Conservation (phyloP, 345 rosid genomes). For the Carallia brachiata region DNA sequence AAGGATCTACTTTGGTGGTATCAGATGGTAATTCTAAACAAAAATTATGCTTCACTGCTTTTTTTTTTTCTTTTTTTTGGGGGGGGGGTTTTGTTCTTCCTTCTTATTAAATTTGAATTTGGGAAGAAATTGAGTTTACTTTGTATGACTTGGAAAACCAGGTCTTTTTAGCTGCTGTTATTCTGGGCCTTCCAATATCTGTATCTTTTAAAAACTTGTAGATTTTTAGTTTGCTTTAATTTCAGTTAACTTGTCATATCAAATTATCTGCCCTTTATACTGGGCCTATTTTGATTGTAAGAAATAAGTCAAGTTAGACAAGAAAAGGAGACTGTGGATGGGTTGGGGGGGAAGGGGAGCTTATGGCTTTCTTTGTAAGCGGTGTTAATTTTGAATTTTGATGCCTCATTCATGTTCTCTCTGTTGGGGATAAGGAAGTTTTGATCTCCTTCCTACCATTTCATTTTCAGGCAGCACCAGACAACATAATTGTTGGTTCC, state of each 20-base stretch:
- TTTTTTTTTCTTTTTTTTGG: neutral
- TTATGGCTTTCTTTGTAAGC: too few relatives aligned
- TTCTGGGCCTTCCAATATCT: neutral
- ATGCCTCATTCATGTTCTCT: neutral
- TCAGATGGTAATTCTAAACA: slow-evolving; percentile 31
- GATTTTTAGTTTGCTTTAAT: neutral
- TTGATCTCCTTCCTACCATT: neutral
- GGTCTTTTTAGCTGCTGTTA: neutral
- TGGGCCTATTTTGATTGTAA: too few relatives aligned
- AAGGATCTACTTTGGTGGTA: slow-evolving; percentile 24
- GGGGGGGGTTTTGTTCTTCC: neutral
- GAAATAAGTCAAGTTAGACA: too few relatives aligned
- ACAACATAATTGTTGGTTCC: slow-evolving; percentile 65
- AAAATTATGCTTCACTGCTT: neutral
- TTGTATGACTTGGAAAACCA: neutral
- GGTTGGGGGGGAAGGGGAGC: too few relatives aligned
- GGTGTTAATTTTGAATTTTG: neutral
- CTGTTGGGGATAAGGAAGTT: neutral
- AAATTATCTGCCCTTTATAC: neutral
- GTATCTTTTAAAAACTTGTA: slow-evolving; percentile 2
- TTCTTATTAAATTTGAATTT: neutral
- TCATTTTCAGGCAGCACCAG: slow-evolving; percentile 60
- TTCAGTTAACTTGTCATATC: slow-evolving; percentile 2
- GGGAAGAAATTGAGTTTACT: neutral
- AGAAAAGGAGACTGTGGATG: too few relatives aligned